Evolutionary conservation across 2,329 filamentous ascomycete genomes (phyloP).

Genomic region (Immersiporthe knoxdaviesiana): DNA sequence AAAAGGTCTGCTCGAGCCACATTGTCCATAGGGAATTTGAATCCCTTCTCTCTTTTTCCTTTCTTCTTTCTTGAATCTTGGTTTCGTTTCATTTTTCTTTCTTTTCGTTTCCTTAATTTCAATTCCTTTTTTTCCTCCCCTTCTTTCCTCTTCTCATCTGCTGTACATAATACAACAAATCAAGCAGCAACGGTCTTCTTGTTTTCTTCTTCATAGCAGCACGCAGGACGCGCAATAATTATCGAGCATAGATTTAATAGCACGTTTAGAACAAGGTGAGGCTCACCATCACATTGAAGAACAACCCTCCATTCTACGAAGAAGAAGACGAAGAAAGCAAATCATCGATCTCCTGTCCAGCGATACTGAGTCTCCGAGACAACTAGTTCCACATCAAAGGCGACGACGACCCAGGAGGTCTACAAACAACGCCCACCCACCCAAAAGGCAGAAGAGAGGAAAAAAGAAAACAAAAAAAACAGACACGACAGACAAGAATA

Average conservation of each 20-base stretch:
- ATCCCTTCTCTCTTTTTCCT: not conserved
- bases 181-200: not conserved
- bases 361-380: not conserved
- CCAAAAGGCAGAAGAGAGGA: not conserved
- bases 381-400: not conserved
- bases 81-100: not conserved
- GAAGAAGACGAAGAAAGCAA: not conserved
- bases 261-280: slow-evolving; percentile 2
- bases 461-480: too few relatives aligned
- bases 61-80: not conserved
- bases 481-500: not conserved
- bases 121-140: not conserved
- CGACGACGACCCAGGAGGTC: not conserved
- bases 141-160: not conserved
- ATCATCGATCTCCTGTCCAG: not conserved
- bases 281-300: not conserved
- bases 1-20: slow-evolving; percentile 1
- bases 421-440: not conserved
- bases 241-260: too few relatives aligned
- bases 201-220: not conserved
- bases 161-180: not conserved
- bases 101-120: not conserved
- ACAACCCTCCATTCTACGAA: not conserved
- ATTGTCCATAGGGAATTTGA: not conserved
- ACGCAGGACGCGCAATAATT: not conserved